Conservation (phyloP, 2,329 filamentous ascomycete species). For the Xylariales sp. region DNA sequence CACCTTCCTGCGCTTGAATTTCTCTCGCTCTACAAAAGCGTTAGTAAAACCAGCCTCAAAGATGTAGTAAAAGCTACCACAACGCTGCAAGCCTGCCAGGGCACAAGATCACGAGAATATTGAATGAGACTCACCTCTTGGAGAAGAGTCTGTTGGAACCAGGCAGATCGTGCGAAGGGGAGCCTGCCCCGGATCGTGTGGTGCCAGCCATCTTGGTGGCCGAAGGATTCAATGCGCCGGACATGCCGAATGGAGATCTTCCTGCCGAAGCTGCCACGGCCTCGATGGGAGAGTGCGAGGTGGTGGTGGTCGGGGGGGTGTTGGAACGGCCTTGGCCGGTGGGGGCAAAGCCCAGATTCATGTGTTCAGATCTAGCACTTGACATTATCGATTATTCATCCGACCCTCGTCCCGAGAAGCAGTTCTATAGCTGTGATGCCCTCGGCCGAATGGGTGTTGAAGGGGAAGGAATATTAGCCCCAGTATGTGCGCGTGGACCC, state of each 20-base stretch:
- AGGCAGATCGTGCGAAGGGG: slow-evolving; percentile 86
- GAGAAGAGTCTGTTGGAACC: slow-evolving; percentile 73
- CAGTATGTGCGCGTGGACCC: background rate
- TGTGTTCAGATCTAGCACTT: slow-evolving; percentile 79
- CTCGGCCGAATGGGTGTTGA: no score
- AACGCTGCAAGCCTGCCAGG: no score
- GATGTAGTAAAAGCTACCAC: no score
- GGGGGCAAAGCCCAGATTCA: slow-evolving; percentile 77
- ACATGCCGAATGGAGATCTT: slow-evolving; percentile 69
- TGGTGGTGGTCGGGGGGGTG: slow-evolving; percentile 72
- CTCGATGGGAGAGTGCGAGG: slow-evolving; percentile 64
- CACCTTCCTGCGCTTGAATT: slow-evolving; percentile 93
- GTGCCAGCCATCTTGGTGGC: slow-evolving; percentile 57
- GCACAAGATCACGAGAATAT: background rate
- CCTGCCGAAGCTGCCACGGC: slow-evolving; percentile 47
- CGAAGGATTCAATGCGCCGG: slow-evolving; percentile 55
- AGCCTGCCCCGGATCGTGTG: slow-evolving; percentile 81
- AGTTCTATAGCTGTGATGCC: slow-evolving; percentile 16
- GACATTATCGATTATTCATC: slow-evolving; percentile 88
- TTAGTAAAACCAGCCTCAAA: no score
- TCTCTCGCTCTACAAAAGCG: slow-evolving; percentile 69
- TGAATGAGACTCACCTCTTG: slow-evolving; percentile 65
- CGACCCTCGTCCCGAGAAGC: slow-evolving; percentile 40
- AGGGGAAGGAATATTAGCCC: slow-evolving; percentile 11
- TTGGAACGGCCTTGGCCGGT: slow-evolving; percentile 69